These are phyloP conservation scores for Boletellus ananiceps DNA, from an alignment of 768 basidiomycete genomes.

Conservation along the genomic window DNA sequence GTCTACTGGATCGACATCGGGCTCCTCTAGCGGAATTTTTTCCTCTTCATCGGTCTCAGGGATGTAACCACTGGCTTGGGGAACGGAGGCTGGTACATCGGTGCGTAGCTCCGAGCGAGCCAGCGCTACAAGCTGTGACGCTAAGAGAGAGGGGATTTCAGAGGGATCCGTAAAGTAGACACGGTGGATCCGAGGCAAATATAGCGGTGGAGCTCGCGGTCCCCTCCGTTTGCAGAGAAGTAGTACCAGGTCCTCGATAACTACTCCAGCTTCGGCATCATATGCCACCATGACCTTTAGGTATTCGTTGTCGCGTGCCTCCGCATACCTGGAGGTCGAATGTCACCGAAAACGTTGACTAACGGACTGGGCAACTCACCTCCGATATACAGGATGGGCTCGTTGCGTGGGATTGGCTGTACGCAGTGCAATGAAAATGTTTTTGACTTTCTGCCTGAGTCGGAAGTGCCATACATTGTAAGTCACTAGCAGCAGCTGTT, in stretches of 20 bases:
- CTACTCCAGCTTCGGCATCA: constrained; percentile 7
- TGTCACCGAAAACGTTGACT: not conserved
- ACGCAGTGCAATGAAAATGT: constrained; percentile 10
- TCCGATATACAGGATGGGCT: constrained; percentile 9
- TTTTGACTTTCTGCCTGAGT: constrained; percentile 4
- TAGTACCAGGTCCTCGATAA: constrained; percentile 21
- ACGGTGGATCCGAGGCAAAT: constrained; percentile 23
- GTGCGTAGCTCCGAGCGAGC: constrained; percentile 14
- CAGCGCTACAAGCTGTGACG: constrained; percentile 5
- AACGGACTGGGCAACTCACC: not conserved
- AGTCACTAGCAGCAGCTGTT: constrained; percentile 5
- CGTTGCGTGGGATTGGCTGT: not conserved
- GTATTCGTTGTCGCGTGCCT: constrained; percentile 1
- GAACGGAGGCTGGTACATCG: constrained; percentile 18
- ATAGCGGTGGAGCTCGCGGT: not conserved
- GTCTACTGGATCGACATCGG: not conserved
- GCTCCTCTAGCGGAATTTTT: not conserved
- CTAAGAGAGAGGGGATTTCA: constrained; percentile 31
- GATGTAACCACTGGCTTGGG: not conserved
- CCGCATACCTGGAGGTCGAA: not conserved
- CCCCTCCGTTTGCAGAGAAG: constrained; percentile 18
- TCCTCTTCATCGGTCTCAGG: not conserved
- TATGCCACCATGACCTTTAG: constrained; percentile 13
- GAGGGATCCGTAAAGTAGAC: constrained; percentile 28
- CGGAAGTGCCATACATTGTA: constrained; percentile 24